Evolutionary conservation across 2,329 filamentous ascomycete species (phyloP).

Genomic region (Aschersonia sp.): DNA sequence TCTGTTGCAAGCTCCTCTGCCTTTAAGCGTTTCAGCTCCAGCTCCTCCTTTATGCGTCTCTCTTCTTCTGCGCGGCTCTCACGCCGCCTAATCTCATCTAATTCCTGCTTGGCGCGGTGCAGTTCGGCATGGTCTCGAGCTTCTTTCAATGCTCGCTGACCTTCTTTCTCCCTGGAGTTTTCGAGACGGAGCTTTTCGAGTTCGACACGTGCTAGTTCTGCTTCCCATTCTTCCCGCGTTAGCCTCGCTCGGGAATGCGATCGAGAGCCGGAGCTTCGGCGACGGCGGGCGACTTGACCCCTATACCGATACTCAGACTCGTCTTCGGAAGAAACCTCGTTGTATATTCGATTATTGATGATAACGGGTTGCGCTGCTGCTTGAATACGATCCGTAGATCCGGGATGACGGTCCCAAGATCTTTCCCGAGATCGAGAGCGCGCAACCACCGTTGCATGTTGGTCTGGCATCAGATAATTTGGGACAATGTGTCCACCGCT

Average conservation of each 20-base stretch:
- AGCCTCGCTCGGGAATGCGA: conserved; percentile 15
- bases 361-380: conserved; percentile 30
- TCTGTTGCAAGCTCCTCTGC: conserved; percentile 27
- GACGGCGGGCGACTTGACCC: conserved; percentile 12
- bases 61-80: conserved; percentile 33
- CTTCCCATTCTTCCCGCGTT: conserved; percentile 27
- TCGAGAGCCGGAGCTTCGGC: conserved; percentile 13
- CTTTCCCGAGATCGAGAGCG: conserved; percentile 23
- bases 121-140: conserved; percentile 33
- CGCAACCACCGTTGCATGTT: conserved; percentile 27
- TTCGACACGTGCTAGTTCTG: conserved; percentile 24
- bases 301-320: conserved; percentile 12
- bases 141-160: conserved; percentile 22
- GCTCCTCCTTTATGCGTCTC: conserved; percentile 34
- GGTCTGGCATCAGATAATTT: conserved; percentile 28
- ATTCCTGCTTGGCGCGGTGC: conserved; percentile 30
- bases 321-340: conserved; percentile 30
- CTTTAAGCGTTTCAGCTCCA: conserved; percentile 32
- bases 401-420: conserved; percentile 31
- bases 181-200: conserved; percentile 30
- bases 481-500: conserved; percentile 26
- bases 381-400: conserved; percentile 16
- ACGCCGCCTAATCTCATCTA: conserved; percentile 29
- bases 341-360: conserved; percentile 42
- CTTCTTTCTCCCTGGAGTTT: conserved; percentile 21